Percentiles rank a stretch among this genome's conserved stretches.
Conservation (phyloP, 2,329 filamentous ascomycete genomes). For the Nothophaeocryptopus gaeumannii region DNA sequence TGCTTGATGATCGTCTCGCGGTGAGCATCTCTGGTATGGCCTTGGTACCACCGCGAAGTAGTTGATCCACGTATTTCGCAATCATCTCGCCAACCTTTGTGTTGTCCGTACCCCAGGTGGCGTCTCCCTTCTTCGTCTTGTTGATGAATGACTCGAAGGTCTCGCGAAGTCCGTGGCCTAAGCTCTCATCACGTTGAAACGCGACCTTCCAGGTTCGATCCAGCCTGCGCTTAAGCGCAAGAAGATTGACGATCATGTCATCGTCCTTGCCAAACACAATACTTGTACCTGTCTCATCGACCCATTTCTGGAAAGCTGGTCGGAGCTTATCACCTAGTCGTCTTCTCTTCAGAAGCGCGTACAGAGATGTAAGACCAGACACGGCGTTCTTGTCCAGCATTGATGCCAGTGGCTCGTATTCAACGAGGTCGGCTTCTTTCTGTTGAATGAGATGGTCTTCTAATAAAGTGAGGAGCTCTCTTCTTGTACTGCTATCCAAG, state of each 20-base stretch:
- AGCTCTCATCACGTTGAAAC: conserved; percentile 72
- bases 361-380: conserved; percentile 70
- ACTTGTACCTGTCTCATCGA: conserved; percentile 67
- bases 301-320: conserved; percentile 73
- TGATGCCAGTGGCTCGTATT: conserved; percentile 60
- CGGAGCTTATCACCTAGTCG: conserved; percentile 68
- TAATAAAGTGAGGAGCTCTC: conserved; percentile 68
- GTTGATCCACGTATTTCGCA: conserved; percentile 89
- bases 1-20: conserved; percentile 42
- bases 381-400: conserved; percentile 70
- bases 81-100: conserved; percentile 98
- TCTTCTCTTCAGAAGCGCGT: conserved; percentile 70
- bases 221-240: conserved; percentile 75
- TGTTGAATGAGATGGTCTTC: conserved; percentile 69
- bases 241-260: conserved; percentile 79
- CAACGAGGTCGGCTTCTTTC: conserved; percentile 53
- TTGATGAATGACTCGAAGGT: conserved; percentile 92
- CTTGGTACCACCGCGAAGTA: conserved; percentile 84
- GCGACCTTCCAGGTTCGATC: conserved; percentile 74
- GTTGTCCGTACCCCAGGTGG: conserved; percentile 75
- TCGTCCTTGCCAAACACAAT: conserved; percentile 77
- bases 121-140: conserved; percentile 67
- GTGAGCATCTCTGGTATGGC: conserved; percentile 69
- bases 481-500: conserved; percentile 78
- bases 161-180: conserved; percentile 76